Conservation (phyloP, 2,329 filamentous ascomycete species). For the Phialocephala sp. region DNA sequence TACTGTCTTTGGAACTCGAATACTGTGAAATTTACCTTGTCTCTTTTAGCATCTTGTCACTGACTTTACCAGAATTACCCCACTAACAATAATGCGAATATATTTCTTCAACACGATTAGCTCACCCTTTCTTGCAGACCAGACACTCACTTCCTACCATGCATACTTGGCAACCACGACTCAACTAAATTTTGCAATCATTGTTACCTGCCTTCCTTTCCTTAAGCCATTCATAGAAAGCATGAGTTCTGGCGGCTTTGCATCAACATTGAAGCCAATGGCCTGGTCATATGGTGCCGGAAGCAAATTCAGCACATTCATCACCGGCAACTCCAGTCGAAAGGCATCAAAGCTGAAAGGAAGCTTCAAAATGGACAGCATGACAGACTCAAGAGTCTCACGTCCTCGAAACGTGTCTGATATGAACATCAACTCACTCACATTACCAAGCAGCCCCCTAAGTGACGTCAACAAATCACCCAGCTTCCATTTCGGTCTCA, state of each 20-base stretch:
- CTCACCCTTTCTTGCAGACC: slow-evolving; percentile 19
- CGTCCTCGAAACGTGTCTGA: neutral
- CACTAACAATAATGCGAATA: slow-evolving; percentile 37
- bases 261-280: slow-evolving; percentile 26
- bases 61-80: slow-evolving; percentile 43
- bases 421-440: slow-evolving; percentile 6
- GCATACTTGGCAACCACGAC: slow-evolving; percentile 31
- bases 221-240: slow-evolving; percentile 35
- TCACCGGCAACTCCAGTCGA: slow-evolving; percentile 18
- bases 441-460: neutral
- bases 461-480: slow-evolving; percentile 5
- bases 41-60: slow-evolving; percentile 7
- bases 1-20: slow-evolving; percentile 31
- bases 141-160: slow-evolving; percentile 28
- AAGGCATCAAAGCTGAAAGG: slow-evolving; percentile 15
- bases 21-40: slow-evolving; percentile 44
- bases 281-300: slow-evolving; percentile 21
- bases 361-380: slow-evolving; percentile 15
- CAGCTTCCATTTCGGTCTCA: slow-evolving; percentile 14
- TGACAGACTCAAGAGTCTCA: neutral
- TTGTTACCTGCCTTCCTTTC: slow-evolving; percentile 32
- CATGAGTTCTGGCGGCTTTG: slow-evolving; percentile 28
- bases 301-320: slow-evolving; percentile 22
- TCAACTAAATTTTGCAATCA: slow-evolving; percentile 33
- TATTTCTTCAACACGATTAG: slow-evolving; percentile 23